These are phyloP conservation scores for Cardiospermum halicacabum DNA, from an alignment of 345 rosid species.

Conservation along the genomic window DNA sequence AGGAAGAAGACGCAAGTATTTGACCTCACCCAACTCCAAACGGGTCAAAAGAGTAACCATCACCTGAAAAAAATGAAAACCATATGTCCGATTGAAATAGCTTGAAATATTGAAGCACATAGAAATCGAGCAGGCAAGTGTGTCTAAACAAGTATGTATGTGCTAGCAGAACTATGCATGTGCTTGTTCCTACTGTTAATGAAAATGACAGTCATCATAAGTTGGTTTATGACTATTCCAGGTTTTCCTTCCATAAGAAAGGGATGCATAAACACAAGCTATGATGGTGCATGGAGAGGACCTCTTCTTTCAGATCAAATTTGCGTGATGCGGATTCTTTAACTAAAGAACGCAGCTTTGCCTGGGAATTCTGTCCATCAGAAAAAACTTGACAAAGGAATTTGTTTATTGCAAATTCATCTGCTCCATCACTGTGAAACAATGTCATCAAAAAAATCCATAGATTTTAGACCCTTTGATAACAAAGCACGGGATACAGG, in stretches of 20 bases:
- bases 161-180: not conserved
- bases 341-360: conserved; percentile 54
- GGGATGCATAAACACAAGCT: not conserved
- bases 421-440: conserved; percentile 83
- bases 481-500: conserved; percentile 1
- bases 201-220: not conserved
- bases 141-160: not conserved
- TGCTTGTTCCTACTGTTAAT: not conserved
- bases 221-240: no score
- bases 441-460: conserved; percentile 14
- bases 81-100: not conserved
- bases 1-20: conserved; percentile 72
- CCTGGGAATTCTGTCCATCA: conserved; percentile 35
- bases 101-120: conserved; percentile 3
- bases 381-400: conserved; percentile 70
- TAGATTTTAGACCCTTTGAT: conserved; percentile 11
- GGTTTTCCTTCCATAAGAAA: not conserved
- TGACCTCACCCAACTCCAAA: conserved; percentile 84
- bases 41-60: conserved; percentile 85
- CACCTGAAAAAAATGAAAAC: conserved; percentile 51
- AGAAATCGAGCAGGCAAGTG: not conserved
- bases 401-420: conserved; percentile 83
- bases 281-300: conserved; percentile 19
- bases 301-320: conserved; percentile 96
- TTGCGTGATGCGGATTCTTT: conserved; percentile 74